These are phyloP conservation scores for Xanthoparmelia taractica DNA, from an alignment of 495 filamentous ascomycete species.

Conservation along the genomic window DNA sequence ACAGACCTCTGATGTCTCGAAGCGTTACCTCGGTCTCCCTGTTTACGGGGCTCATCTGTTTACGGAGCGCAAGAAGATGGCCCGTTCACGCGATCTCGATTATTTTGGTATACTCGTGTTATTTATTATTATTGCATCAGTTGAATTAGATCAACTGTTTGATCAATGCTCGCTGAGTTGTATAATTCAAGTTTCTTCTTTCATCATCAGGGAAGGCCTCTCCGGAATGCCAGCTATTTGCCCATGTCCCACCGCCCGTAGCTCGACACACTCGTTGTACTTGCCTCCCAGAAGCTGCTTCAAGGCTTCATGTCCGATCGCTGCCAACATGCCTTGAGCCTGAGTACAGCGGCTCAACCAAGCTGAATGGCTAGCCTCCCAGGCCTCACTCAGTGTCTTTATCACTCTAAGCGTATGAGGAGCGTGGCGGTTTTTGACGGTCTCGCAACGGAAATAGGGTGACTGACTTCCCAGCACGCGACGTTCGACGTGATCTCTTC, in stretches of 20 bases:
- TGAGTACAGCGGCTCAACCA: constrained; percentile 1
- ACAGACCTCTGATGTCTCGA: too few species aligned
- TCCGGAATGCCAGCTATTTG: neutral
- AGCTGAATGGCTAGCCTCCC: neutral
- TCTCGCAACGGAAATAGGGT: neutral
- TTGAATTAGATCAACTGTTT: too few species aligned
- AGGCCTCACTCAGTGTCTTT: neutral
- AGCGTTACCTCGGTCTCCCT: too few species aligned
- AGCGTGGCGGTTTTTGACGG: neutral
- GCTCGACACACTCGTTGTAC: neutral
- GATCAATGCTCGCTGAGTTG: neutral
- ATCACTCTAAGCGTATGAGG: neutral
- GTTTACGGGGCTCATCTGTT: too few species aligned
- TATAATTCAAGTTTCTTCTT: neutral
- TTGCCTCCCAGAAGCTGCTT: neutral
- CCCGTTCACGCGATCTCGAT: neutral
- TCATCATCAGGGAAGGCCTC: neutral
- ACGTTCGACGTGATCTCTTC: neutral
- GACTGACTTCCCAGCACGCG: neutral
- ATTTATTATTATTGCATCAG: neutral
- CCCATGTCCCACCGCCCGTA: neutral
- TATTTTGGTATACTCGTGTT: neutral
- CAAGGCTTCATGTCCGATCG: neutral
- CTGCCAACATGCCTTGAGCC: neutral
- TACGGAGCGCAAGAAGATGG: neutral